Conservation (phyloP, 495 filamentous ascomycete genomes). For the Eremomyces bilateralis region DNA sequence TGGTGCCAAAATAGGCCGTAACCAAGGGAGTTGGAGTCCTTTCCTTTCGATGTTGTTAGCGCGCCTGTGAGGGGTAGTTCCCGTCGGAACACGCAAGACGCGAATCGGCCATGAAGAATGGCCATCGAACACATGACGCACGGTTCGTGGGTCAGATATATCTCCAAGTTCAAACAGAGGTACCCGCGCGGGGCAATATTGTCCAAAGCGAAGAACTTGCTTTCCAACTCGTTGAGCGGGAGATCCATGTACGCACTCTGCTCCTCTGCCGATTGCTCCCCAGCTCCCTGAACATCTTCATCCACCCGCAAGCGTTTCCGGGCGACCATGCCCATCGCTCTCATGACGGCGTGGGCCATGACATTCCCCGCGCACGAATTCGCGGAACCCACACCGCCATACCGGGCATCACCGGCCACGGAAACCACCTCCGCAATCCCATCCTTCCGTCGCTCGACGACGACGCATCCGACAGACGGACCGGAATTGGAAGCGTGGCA, state of each 20-base stretch:
- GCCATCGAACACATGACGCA: conserved; percentile 96
- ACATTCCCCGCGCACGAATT: conserved; percentile 34
- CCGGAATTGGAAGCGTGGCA: conserved; percentile 34
- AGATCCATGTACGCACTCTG: conserved; percentile 16
- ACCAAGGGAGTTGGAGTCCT: conserved; percentile 25
- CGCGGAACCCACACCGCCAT: conserved; percentile 13
- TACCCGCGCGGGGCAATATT: conserved; percentile 49
- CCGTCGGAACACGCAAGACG: conserved; percentile 53
- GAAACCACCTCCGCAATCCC: conserved; percentile 26
- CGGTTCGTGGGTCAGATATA: conserved; percentile 86
- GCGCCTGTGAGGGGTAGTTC: conserved; percentile 39
- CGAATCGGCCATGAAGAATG: conserved; percentile 74
- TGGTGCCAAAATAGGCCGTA: conserved; percentile 75
- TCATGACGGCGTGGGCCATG: conserved; percentile 63
- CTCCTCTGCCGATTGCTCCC: conserved; percentile 5
- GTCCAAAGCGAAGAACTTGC: conserved; percentile 18
- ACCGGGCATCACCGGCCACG: conserved; percentile 61
- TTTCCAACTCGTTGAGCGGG: conserved; percentile 17
- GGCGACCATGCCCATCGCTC: conserved; percentile 74
- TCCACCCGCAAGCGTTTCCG: conserved; percentile 28
- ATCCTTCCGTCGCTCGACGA: conserved; percentile 34
- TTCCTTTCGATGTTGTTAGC: conserved; percentile 24
- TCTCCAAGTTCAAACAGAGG: conserved; percentile 72
- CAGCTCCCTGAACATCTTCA: conserved; percentile 1
- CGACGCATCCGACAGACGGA: conserved; percentile 55